Evolutionary conservation across 257 asterid species (phyloP).

Genomic region (Thymus mandschuricus): DNA sequence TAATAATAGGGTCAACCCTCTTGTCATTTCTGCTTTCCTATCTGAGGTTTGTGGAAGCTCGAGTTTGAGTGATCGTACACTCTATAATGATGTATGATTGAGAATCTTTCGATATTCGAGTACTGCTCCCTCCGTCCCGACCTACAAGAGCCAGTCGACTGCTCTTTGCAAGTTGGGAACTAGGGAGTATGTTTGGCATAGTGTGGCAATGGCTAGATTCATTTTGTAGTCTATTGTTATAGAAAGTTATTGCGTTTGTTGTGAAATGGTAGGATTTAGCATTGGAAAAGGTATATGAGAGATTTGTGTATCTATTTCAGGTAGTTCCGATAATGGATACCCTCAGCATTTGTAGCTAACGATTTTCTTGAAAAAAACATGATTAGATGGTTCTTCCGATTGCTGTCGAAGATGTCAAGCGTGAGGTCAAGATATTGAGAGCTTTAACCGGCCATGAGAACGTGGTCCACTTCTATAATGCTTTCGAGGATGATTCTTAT

Average conservation of each 20-base stretch:
- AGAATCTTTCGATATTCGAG: conserved; percentile 1
- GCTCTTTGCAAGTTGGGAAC: no score
- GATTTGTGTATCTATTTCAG: neutral
- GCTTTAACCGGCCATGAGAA: conserved; percentile 98
- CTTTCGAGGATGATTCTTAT: conserved; percentile 85
- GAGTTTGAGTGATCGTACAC: conserved; percentile 20
- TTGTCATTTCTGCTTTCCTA: neutral
- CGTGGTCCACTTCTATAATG: conserved; percentile 91
- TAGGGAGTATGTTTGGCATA: neutral
- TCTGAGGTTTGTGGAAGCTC: neutral
- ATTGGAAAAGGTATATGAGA: conserved; percentile 14
- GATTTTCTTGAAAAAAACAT: conserved; percentile 28
- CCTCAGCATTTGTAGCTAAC: conserved; percentile 16
- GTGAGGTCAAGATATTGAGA: conserved; percentile 94
- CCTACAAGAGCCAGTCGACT: no score
- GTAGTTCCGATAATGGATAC: conserved; percentile 1
- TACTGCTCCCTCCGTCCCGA: no score
- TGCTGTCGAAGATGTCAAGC: conserved; percentile 97
- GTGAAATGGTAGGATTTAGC: neutral
- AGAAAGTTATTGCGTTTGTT: neutral
- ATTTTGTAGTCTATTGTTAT: neutral
- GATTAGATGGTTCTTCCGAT: conserved; percentile 94
- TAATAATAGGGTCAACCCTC: neutral
- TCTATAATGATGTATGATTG: conserved; percentile 13
- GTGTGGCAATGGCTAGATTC: conserved; percentile 16